A percentile compares a stretch with the other conserved stretches of the same genome.
These are phyloP conservation scores for Fusarium concolor DNA, from an alignment of 2,329 filamentous ascomycete species.

Conservation along the genomic window DNA sequence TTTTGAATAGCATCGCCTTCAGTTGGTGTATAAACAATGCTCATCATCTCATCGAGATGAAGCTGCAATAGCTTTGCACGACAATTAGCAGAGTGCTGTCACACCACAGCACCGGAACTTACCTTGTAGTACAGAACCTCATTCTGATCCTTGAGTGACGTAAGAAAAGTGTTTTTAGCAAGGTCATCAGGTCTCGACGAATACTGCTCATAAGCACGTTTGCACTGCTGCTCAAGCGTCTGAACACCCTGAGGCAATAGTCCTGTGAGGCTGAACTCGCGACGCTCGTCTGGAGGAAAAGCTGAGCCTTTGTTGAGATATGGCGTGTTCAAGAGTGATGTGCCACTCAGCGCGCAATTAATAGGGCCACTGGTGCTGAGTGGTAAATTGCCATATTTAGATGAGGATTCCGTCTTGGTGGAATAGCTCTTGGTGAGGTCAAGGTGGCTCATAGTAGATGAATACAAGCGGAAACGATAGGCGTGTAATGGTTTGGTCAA, in stretches of 20 bases:
- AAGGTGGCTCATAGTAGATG: neutral
- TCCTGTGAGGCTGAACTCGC: conserved; percentile 76
- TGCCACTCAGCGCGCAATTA: conserved; percentile 52
- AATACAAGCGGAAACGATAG: neutral
- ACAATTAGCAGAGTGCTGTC: conserved; percentile 22
- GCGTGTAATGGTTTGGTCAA: neutral
- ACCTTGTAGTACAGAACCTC: conserved; percentile 83
- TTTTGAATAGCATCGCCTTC: conserved; percentile 90
- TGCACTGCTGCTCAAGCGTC: conserved; percentile 79
- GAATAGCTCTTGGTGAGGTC: conserved; percentile 12
- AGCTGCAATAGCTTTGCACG: conserved; percentile 73
- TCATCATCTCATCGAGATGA: conserved; percentile 88
- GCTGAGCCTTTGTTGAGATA: conserved; percentile 84
- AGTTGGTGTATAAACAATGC: conserved; percentile 90
- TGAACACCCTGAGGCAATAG: conserved; percentile 79
- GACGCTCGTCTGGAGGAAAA: conserved; percentile 76
- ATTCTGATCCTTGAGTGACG: conserved; percentile 87
- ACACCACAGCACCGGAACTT: neutral
- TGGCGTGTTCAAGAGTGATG: conserved; percentile 52
- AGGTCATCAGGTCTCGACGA: conserved; percentile 69
- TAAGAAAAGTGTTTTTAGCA: conserved; percentile 89
- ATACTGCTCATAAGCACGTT: conserved; percentile 86
- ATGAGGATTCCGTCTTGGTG: conserved; percentile 43
- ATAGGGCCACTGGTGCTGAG: conserved; percentile 53
- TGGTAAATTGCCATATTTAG: conserved; percentile 47